Conservation (phyloP, 2,329 filamentous ascomycete species). For the Phaeophleospora eucalypticola region DNA sequence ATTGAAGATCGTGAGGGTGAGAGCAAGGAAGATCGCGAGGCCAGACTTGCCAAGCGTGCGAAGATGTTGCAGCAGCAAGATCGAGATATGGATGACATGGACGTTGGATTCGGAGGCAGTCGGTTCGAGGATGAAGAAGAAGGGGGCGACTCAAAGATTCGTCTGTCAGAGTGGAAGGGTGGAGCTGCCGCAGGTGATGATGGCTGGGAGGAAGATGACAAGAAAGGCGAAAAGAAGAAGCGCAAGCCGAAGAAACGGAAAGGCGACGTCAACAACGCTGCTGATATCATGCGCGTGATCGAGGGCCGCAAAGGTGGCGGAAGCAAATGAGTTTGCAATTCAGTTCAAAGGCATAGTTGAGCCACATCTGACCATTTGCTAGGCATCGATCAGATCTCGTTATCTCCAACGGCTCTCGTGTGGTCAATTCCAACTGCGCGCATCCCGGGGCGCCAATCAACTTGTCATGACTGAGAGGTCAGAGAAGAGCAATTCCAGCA, state of each 20-base stretch:
- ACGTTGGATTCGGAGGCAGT: constrained; percentile 88
- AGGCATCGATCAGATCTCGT: too few relatives aligned
- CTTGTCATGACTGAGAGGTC: too few relatives aligned
- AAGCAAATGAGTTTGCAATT: constrained; percentile 28
- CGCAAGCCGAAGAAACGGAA: constrained; percentile 67
- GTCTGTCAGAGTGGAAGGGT: constrained; percentile 61
- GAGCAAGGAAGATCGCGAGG: constrained; percentile 54
- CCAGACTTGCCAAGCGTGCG: constrained; percentile 57
- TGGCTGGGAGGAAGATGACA: constrained; percentile 53
- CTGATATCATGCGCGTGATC: constrained; percentile 33
- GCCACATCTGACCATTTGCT: too few relatives aligned
- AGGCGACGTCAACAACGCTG: constrained; percentile 33
- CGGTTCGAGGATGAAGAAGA: constrained; percentile 79
- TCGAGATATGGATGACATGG: constrained; percentile 84
- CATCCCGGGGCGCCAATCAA: too few relatives aligned
- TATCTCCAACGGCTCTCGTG: too few relatives aligned
- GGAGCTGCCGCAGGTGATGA: constrained; percentile 48
- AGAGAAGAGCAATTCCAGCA: too few relatives aligned
- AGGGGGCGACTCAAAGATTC: constrained; percentile 52
- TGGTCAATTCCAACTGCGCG: too few relatives aligned
- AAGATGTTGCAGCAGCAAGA: constrained; percentile 69
- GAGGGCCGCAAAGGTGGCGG: constrained; percentile 27
- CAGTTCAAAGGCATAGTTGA: too few relatives aligned
- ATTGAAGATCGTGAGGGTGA: constrained; percentile 39
- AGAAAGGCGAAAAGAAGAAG: constrained; percentile 65